Base-by-base conservation (phyloP, 495 filamentous ascomycete genomes). In the Daldinia bambusicola region DNA sequence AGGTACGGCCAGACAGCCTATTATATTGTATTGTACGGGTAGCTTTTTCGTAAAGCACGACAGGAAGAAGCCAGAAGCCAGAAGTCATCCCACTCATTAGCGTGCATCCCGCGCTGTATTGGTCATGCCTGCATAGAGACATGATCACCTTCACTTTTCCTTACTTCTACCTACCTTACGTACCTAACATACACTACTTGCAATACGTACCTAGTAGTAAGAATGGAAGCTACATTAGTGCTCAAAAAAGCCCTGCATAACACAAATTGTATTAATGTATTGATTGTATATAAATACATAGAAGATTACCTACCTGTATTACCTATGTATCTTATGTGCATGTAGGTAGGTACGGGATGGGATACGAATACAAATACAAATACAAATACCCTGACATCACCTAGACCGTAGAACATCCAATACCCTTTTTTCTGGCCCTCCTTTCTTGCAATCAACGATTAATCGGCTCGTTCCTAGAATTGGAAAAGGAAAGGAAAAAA, bases 331-430 rank as follows among this genome's bases (percentile, higher is more conserved):
- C n/a, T n/a, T n/a, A n/a, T n/a, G n/a, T n/a, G n/a, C n/a, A n/a
- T n/a, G n/a, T n/a, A n/a, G n/a, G n/a, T n/a, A n/a, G 5, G 31
- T 22, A 51, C 40, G 43, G 43, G 43, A 48, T n/a, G n/a, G n/a
- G n/a, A n/a, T n/a, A n/a, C 48, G 14, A 18, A 67, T 26, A 26
- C 56, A 51, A 34, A 66, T 63, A 63, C 53, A 60, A 61, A 68
- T 72, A 72, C 69, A 72, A 72, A 67, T 1, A 72, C 65, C 70
- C 61, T 72, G 64, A 72, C 61, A 72, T 72, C 70, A 72, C 70
- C 70, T 68, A 60, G 64, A 65, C 41, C 48, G 34, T 22, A 64
- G 36, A 60, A 41, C 45, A 48, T 68, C 64, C 61, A 69, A 62
- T 69, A 63, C 66, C 57, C 50, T 65, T 59, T 63, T 59, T 55